These are phyloP conservation scores for Vitis hybrid DNA, from an alignment of 177 flowering plant genomes.

Conservation along the genomic window DNA sequence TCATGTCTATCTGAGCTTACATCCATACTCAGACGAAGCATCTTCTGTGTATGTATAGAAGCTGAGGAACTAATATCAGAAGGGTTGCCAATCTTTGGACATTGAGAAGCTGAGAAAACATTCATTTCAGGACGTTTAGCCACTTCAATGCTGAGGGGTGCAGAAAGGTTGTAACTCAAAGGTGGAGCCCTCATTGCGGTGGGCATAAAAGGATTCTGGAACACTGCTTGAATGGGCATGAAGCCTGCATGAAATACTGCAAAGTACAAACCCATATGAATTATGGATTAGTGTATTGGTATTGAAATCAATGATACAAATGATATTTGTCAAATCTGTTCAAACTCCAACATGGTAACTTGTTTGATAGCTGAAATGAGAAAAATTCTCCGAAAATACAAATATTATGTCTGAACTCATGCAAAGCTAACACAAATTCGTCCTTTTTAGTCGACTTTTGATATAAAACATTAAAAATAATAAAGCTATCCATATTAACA, in stretches of 20 bases:
- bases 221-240: constrained; percentile 19
- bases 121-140: constrained; percentile 15
- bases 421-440: too few relatives aligned
- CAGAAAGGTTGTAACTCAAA: constrained; percentile 6
- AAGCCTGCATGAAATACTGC: constrained; percentile 19
- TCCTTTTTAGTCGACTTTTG: too few relatives aligned
- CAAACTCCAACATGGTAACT: too few relatives aligned
- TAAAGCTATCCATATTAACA: too few relatives aligned
- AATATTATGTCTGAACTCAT: too few relatives aligned
- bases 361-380: too few relatives aligned
- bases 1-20: constrained; percentile 13
- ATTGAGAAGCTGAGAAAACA: constrained; percentile 12
- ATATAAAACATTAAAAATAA: too few relatives aligned
- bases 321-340: too few relatives aligned
- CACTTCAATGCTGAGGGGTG: constrained; percentile 4
- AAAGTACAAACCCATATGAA: background rate
- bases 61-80: constrained; percentile 9
- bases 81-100: constrained; percentile 1
- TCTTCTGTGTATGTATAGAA: constrained; percentile 15
- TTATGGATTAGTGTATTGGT: too few relatives aligned
- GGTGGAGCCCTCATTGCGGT: constrained; percentile 5
- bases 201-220: constrained; percentile 17
- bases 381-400: too few relatives aligned
- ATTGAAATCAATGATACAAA: too few relatives aligned
- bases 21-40: constrained; percentile 10